Evolutionary conservation across 352 stramenopile genomes (phyloP), one percentile per base, ranked within the genome.

Genomic region (Chrysophaeum taylorii): DNA sequence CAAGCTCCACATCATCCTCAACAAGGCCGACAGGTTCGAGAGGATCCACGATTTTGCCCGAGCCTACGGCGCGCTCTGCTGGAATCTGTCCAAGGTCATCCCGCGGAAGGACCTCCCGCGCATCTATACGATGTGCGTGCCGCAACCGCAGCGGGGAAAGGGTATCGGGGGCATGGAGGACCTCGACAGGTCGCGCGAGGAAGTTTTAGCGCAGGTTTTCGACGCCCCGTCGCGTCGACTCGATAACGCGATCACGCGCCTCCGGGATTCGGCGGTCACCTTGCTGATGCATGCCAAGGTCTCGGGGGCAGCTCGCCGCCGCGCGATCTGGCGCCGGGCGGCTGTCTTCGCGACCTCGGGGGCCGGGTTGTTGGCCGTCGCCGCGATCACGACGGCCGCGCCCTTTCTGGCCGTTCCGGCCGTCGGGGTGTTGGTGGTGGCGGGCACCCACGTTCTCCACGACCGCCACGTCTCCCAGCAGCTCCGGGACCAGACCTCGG

Each of bases 111-210:
- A 99, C 81, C 80, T 99, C 63, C 96, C 96, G 33, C 87, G 92
- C 39, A 99, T 99, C 77, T 99, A 98, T 81, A 99, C 96, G 48
- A 99, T 99, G 95, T 99, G 94, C 77, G 85, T 99, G 37, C 95
- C 95, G 0, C 18, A 60, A 21, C n/a, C 81, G 85, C 53, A 77
- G 87, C 48, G 80, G 78, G 37, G 79, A 78, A 48, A 82, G 16
- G 80, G 74, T 71, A 14, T 75, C 79, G 7, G n/a, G n/a, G 94
- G 89, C 39, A 84, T 98, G 67, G 84, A 89, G 15, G 94, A 98
- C 77, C 82, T 99, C 31, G 85, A 98, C 70, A 85, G 89, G 25
- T 98, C 92, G 70, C 87, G 94, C 23, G 87, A 98, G 54, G 93
- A 98, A 73, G 94, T 99, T 23, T 85, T 98, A n/a, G 86, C 86